These are phyloP conservation scores for Populus simonii DNA, from an alignment of 345 rosid genomes.

Conservation along the genomic window DNA sequence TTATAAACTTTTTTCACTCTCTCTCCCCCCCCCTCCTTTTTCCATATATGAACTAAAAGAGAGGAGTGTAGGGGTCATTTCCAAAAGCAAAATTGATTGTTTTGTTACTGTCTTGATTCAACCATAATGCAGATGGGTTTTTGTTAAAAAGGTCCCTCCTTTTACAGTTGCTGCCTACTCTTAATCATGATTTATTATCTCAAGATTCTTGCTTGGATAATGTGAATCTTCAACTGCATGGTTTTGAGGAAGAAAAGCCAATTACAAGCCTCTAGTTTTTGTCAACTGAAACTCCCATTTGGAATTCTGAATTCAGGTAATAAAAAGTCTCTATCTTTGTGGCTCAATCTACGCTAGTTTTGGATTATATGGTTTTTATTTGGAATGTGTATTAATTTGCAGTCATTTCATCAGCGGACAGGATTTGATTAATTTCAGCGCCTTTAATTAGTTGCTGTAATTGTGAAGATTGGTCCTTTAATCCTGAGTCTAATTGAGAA, in stretches of 20 bases:
- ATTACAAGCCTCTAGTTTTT: neutral
- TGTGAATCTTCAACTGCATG: neutral
- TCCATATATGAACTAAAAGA: neutral
- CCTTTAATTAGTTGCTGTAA: neutral
- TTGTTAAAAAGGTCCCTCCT: neutral
- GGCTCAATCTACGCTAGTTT: slow-evolving; percentile 10
- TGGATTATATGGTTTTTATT: neutral
- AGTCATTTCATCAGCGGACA: neutral
- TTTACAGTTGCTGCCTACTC: slow-evolving; percentile 6
- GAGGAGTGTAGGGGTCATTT: neutral
- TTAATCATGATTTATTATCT: slow-evolving; percentile 32
- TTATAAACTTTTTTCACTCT: neutral
- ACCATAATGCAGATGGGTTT: slow-evolving; percentile 9
- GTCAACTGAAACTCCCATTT: neutral
- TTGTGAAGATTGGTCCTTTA: neutral
- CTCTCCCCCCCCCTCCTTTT: neutral
- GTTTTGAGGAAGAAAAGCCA: neutral
- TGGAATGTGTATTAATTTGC: slow-evolving; percentile 10
- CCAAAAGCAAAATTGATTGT: neutral
- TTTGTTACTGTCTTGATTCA: neutral
- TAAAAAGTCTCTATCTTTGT: neutral
- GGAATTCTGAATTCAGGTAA: slow-evolving; percentile 22
- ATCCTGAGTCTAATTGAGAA: slow-evolving; percentile 15
- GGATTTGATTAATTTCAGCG: neutral
- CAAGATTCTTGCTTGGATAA: slow-evolving; percentile 30